phyloP scores from a whole-genome alignment of 805 yeast genomes.

The Pichia cephalocereana region DNA sequence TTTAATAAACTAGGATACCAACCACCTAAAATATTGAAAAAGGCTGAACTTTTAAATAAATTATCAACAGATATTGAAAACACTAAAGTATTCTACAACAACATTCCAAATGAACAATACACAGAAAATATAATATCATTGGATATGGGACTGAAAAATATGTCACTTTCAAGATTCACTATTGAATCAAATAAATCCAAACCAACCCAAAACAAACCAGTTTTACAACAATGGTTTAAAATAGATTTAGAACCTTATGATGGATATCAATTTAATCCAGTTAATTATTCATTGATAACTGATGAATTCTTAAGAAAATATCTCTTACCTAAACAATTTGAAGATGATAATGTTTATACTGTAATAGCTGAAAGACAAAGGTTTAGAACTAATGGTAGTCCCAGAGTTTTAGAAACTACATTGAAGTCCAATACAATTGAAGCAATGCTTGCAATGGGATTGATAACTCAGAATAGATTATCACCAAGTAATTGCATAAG shows the following conservation, averaged over 20 bases:
- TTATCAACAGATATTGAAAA: background rate
- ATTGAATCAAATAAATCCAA: background rate
- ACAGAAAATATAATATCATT: slow-evolving; percentile 20
- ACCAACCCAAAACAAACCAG: slow-evolving; percentile 6
- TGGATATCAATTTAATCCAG: slow-evolving; percentile 20
- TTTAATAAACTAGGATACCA: background rate
- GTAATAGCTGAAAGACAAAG: slow-evolving; percentile 51
- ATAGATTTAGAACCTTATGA: slow-evolving; percentile 22
- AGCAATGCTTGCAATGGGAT: slow-evolving; percentile 29
- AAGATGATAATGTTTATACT: slow-evolving; percentile 25
- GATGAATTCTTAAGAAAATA: slow-evolving; percentile 14
- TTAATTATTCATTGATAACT: slow-evolving; percentile 19
- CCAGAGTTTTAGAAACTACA: slow-evolving; percentile 40
- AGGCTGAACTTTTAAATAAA: background rate
- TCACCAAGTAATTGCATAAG: background rate
- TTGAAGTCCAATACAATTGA: slow-evolving; percentile 47
- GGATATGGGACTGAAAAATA: slow-evolving; percentile 28
- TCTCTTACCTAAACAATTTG: background rate
- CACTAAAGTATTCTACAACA: background rate
- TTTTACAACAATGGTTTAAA: slow-evolving; percentile 25
- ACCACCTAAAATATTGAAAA: background rate
- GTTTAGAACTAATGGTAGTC: slow-evolving; percentile 38
- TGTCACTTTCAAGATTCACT: slow-evolving; percentile 22
- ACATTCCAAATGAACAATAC: background rate
- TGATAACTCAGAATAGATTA: slow-evolving; percentile 3